These are phyloP conservation scores for Calonectria ilicicola DNA, from an alignment of 2,329 filamentous ascomycete species.

Conservation along the genomic window DNA sequence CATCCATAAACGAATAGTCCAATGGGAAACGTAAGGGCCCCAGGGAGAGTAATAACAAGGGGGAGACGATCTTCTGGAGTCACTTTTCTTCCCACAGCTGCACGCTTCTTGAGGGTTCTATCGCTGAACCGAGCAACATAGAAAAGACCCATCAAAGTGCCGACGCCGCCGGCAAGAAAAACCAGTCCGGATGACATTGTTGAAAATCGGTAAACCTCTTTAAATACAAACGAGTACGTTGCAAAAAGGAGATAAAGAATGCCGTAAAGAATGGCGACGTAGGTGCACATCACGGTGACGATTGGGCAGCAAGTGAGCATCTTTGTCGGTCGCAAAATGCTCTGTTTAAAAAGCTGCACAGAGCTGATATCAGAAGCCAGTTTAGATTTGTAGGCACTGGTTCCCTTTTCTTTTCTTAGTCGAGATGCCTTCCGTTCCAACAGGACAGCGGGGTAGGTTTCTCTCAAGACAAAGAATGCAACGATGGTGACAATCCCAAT, in stretches of 20 bases:
- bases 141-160: constrained; percentile 32
- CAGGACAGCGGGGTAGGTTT: constrained; percentile 68
- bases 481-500: constrained; percentile 1
- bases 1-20: constrained; percentile 38
- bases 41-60: constrained; percentile 29
- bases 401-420: background rate
- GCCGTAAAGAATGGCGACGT: constrained; percentile 71
- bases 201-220: constrained; percentile 68
- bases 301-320: constrained; percentile 67
- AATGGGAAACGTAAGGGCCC: constrained; percentile 28
- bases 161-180: constrained; percentile 35
- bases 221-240: constrained; percentile 65
- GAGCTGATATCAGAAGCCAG: background rate
- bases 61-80: constrained; percentile 32
- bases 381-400: background rate
- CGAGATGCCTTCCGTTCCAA: background rate
- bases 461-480: constrained; percentile 41
- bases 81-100: constrained; percentile 8
- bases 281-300: constrained; percentile 73
- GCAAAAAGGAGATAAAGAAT: constrained; percentile 66
- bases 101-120: constrained; percentile 24
- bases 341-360: constrained; percentile 25
- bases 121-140: constrained; percentile 32
- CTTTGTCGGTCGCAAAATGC: constrained; percentile 69
- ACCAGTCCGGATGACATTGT: constrained; percentile 35